These are phyloP conservation scores for Pulveroboletus sp. DNA, from an alignment of 768 basidiomycete species.

Conservation along the genomic window DNA sequence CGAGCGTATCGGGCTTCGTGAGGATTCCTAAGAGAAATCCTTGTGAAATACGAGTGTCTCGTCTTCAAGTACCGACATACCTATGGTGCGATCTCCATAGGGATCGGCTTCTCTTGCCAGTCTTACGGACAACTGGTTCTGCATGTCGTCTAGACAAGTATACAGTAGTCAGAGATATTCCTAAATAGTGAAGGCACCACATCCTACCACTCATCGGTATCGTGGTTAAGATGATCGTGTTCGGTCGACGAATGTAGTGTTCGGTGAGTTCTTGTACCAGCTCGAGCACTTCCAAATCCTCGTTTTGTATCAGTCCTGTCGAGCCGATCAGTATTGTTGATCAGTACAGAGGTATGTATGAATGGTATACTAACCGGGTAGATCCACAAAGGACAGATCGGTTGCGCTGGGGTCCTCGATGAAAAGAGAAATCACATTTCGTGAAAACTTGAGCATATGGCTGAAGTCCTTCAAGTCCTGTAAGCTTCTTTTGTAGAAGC, in stretches of 20 bases:
- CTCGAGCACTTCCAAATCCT: constrained; percentile 34
- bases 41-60: background rate
- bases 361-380: constrained; percentile 39
- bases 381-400: constrained; percentile 49
- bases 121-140: constrained; percentile 55
- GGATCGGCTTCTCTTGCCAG: constrained; percentile 54
- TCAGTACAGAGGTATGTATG: constrained; percentile 2
- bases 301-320: constrained; percentile 56
- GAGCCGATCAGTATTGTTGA: constrained; percentile 2
- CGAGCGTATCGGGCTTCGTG: constrained; percentile 63
- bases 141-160: constrained; percentile 52
- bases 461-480: constrained; percentile 25
- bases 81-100: constrained; percentile 56
- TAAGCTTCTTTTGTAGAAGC: constrained; percentile 20
- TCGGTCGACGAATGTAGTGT: constrained; percentile 41
- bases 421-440: constrained; percentile 45
- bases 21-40: constrained; percentile 45
- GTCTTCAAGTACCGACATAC: constrained; percentile 28
- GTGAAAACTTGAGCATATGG: constrained; percentile 38
- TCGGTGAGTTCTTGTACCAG: constrained; percentile 48
- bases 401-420: constrained; percentile 42
- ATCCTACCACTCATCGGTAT: constrained; percentile 58
- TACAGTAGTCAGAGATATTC: background rate
- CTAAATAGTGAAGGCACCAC: background rate
- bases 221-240: constrained; percentile 60